A percentile compares a stretch with the other conserved stretches of the same genome.
Conservation (phyloP, 805 yeast genomes). For the Candida pseudoglaebosa region DNA sequence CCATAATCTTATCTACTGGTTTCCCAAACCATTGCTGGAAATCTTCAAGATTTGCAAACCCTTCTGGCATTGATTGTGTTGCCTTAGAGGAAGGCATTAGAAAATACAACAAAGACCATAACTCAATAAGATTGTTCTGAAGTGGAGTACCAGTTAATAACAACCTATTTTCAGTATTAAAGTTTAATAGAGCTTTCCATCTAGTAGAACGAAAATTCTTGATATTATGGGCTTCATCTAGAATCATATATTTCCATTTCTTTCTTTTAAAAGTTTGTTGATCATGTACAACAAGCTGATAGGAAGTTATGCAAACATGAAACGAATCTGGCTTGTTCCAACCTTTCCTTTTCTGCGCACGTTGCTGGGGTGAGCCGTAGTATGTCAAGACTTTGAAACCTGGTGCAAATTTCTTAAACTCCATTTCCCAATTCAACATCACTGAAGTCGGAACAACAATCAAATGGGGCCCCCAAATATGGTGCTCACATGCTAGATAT, state of each 20-base stretch:
- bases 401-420: constrained; percentile 95
- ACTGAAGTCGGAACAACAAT: constrained; percentile 98
- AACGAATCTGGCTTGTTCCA: constrained; percentile 97
- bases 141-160: constrained; percentile 95
- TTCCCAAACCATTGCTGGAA: constrained; percentile 99
- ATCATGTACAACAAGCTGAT: constrained; percentile 96
- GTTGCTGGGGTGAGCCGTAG: constrained; percentile 95
- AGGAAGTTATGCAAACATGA: constrained; percentile 95
- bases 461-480: constrained; percentile 96
- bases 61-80: constrained; percentile 78
- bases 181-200: constrained; percentile 93
- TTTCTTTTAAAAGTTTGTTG: constrained; percentile 90
- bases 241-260: constrained; percentile 92
- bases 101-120: constrained; percentile 93
- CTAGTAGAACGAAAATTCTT: constrained; percentile 94
- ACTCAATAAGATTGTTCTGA: constrained; percentile 89
- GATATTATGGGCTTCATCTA: constrained; percentile 98
- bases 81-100: constrained; percentile 88
- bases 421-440: constrained; percentile 99
- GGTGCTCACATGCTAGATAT: constrained; percentile 89
- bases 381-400: constrained; percentile 94
- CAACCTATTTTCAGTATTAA: constrained; percentile 85
- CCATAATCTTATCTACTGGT: constrained; percentile 91
- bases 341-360: constrained; percentile 92
- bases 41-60: constrained; percentile 93